Conservation (phyloP, 2,329 filamentous ascomycete genomes). For the Sporothrix phasma region DNA sequence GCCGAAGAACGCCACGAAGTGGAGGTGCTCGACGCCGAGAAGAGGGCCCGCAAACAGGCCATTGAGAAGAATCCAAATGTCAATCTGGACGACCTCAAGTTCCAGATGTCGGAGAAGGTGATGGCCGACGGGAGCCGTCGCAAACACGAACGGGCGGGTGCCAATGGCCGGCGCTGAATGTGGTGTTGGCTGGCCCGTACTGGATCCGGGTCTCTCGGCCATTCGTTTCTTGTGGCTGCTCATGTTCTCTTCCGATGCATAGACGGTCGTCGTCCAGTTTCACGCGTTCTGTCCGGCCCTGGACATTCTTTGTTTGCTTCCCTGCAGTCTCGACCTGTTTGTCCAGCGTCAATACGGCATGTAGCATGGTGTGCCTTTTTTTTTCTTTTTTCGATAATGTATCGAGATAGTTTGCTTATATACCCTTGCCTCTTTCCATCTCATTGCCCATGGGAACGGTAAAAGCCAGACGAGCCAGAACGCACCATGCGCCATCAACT, state of each 20-base stretch:
- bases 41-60: slow-evolving; percentile 44
- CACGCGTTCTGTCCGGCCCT: not conserved
- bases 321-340: not conserved
- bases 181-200: not conserved
- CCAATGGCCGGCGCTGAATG: not conserved
- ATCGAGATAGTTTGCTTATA: not conserved
- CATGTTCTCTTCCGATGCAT: not conserved
- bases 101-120: slow-evolving; percentile 49
- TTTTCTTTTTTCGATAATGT: not conserved
- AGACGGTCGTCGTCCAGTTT: not conserved
- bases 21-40: slow-evolving; percentile 54
- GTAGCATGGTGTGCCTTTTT: not conserved
- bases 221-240: not conserved
- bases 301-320: not conserved
- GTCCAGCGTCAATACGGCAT: not conserved
- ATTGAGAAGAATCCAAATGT: slow-evolving; percentile 50
- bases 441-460: not conserved
- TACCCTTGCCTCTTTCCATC: not conserved
- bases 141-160: not conserved
- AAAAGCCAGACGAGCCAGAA: not conserved
- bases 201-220: not conserved
- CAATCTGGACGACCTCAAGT: slow-evolving; percentile 44
- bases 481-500: not conserved
- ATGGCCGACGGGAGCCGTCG: slow-evolving; percentile 32
- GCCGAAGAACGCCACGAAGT: slow-evolving; percentile 48